Percentiles rank a stretch among this genome's conserved stretches.
These are phyloP conservation scores for Byssoonygena ceratinophila DNA, from an alignment of 2,329 filamentous ascomycete genomes.

Conservation along the genomic window DNA sequence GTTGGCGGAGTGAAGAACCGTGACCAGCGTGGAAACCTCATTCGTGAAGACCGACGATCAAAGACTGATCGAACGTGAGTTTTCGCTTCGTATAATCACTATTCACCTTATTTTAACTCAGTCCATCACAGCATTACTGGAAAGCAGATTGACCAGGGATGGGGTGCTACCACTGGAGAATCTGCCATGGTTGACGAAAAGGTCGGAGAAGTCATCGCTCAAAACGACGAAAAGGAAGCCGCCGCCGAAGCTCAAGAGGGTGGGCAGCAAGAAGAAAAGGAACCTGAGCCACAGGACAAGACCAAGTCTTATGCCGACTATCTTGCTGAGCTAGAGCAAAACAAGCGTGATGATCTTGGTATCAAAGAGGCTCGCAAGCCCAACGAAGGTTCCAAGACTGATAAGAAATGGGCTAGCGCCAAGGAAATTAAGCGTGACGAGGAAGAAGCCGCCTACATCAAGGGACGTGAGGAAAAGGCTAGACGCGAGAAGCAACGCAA, in stretches of 20 bases:
- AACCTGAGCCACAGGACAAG: conserved; percentile 67
- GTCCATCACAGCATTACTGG: conserved; percentile 30
- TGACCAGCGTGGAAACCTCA: conserved; percentile 49
- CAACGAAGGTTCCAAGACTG: conserved; percentile 78
- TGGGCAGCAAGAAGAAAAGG: conserved; percentile 32
- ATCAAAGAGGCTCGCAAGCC: conserved; percentile 67
- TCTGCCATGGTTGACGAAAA: conserved; percentile 86
- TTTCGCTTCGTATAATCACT: conserved; percentile 19
- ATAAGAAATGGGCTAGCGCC: conserved; percentile 88
- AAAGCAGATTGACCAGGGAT: conserved; percentile 61
- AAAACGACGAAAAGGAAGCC: conserved; percentile 68
- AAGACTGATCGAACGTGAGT: conserved; percentile 51
- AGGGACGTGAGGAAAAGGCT: conserved; percentile 63
- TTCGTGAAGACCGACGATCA: conserved; percentile 53
- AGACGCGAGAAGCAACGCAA: conserved; percentile 78
- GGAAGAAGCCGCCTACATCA: conserved; percentile 63
- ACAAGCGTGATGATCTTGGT: conserved; percentile 59
- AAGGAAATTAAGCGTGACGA: conserved; percentile 51
- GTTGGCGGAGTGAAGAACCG: conserved; percentile 36
- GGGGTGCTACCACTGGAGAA: conserved; percentile 72
- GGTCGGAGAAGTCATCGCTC: conserved; percentile 79
- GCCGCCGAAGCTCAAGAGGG: conserved; percentile 33
- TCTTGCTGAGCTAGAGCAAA: conserved; percentile 63
- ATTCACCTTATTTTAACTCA: conserved; percentile 7
- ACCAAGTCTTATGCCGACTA: conserved; percentile 83